phyloP scores from a whole-genome alignment of 768 basidiomycete genomes.

The Boletus huronensis region DNA sequence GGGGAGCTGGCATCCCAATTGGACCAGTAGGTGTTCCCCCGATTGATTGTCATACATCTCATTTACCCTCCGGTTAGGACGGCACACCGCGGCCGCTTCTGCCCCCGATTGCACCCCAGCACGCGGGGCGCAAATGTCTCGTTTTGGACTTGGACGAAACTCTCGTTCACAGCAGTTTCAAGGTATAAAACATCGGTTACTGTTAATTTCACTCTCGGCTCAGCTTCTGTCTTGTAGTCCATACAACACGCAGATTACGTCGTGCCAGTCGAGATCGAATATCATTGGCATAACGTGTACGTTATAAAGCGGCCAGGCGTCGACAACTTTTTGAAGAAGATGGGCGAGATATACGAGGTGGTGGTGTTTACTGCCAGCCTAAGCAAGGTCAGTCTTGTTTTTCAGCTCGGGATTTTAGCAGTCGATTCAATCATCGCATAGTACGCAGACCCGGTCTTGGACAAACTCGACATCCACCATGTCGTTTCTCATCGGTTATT shows the following conservation, averaged over 20 bases:
- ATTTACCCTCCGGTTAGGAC: constrained; percentile 49
- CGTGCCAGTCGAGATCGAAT: constrained; percentile 98
- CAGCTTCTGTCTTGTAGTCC: constrained; percentile 49
- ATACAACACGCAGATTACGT: constrained; percentile 95
- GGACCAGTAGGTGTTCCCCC: constrained; percentile 67
- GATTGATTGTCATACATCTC: neutral
- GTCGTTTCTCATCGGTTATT: constrained; percentile 94
- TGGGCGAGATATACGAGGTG: constrained; percentile 98
- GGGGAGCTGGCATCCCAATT: constrained; percentile 92
- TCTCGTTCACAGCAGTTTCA: constrained; percentile 95
- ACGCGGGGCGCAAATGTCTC: constrained; percentile 89
- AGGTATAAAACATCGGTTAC: constrained; percentile 51
- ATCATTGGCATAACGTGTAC: constrained; percentile 97
- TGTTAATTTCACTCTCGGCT: constrained; percentile 4
- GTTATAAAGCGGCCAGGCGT: constrained; percentile 99
- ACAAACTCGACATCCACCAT: constrained; percentile 90
- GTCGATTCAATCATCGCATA: constrained; percentile 32
- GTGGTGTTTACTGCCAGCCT: constrained; percentile 98
- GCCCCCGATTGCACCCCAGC: constrained; percentile 75
- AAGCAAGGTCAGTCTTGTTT: constrained; percentile 70
- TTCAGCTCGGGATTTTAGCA: neutral
- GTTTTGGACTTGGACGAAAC: constrained; percentile 98
- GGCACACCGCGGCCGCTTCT: constrained; percentile 85
- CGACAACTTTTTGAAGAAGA: constrained; percentile 93
- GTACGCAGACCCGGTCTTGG: constrained; percentile 98